phyloP scores from a whole-genome alignment of 495 filamentous ascomycete genomes.

The Xylaria venustula region DNA sequence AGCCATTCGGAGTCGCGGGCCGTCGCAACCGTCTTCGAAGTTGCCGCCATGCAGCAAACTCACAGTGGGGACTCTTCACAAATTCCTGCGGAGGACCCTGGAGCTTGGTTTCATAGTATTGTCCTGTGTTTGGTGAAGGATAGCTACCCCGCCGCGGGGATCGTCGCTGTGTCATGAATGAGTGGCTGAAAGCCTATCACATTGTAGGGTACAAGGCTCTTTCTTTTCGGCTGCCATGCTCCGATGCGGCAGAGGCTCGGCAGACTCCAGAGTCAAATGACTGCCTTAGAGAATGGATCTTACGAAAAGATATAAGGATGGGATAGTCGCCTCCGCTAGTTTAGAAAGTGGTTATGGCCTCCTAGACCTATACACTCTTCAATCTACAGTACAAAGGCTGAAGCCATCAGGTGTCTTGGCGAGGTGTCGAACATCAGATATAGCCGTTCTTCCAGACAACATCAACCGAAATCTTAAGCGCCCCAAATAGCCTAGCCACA shows the following conservation, averaged over 20 bases:
- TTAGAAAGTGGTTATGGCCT: conserved; percentile 10
- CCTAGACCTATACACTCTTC: neutral
- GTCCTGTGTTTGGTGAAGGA: conserved; percentile 18
- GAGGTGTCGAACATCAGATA: conserved; percentile 13
- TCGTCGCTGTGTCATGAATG: conserved; percentile 27
- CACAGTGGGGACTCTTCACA: conserved; percentile 23
- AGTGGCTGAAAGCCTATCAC: conserved; percentile 7
- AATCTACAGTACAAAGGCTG: conserved; percentile 4
- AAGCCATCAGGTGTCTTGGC: conserved; percentile 22
- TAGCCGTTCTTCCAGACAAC: conserved; percentile 30
- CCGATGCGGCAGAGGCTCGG: conserved; percentile 46
- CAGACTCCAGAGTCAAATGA: conserved; percentile 18
- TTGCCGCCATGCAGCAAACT: conserved; percentile 28
- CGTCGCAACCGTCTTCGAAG: conserved; percentile 30
- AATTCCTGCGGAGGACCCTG: neutral
- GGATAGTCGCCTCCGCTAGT: neutral
- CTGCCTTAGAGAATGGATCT: neutral
- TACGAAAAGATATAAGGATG: conserved; percentile 2
- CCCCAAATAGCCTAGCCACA: conserved; percentile 19
- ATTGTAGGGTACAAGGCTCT: conserved; percentile 23
- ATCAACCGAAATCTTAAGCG: conserved; percentile 15
- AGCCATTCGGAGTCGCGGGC: conserved; percentile 30
- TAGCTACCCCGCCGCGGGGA: conserved; percentile 35
- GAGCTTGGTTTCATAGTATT: conserved; percentile 7
- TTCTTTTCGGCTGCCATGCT: conserved; percentile 48